Evolutionary conservation across 257 asterid genomes (phyloP), one percentile per base, ranked within the genome.

Genomic region (Gynochthodes officinalis): DNA sequence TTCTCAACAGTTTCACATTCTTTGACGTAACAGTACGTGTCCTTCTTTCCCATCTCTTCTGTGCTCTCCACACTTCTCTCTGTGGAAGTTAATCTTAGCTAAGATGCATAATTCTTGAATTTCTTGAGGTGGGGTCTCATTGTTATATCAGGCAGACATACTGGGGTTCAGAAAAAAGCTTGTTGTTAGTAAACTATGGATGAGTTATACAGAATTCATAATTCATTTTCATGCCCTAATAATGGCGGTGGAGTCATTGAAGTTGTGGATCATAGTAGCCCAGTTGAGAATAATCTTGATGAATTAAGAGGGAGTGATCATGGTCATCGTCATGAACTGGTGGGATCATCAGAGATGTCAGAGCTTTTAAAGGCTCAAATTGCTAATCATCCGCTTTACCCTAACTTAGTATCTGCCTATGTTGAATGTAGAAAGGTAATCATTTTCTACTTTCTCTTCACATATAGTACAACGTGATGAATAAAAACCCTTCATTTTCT

Each of bases 311-410:
- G 14, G 0, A 71, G 39, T 67, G 76, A 64, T 49, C 53, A 37
- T 57, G 19, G 18, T 19, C 8, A 2, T 63, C 48, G 23, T 23
- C 61, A 60, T 52, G 62, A 64, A 39, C 72, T 50, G 4, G 21
- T 70, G 57, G 62, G 54, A 37, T 61, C 65, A 48, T 59, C 80
- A 75, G 85, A 80, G 32, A 76, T 84, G 82, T 79, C 87, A 37
- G 90, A 90, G 70, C 5, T 80, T 69, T 81, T 87, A 63, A 92
- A 92, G 79, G 82, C 89, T 27, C 96, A 87, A 88, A 90, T 92
- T 67, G 91, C 95, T 64, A 86, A 67, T 82, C 98, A 92, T 84
- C 97, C 95, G 80, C 90, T 88, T 60, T 92, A 88, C 78, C 92
- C 98, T 54, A 79, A 75, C 79, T 82, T 92, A 77, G 79, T 90